Base-by-base conservation (phyloP, 495 filamentous ascomycete genomes). In the Lasiosphaeris hirsuta region DNA sequence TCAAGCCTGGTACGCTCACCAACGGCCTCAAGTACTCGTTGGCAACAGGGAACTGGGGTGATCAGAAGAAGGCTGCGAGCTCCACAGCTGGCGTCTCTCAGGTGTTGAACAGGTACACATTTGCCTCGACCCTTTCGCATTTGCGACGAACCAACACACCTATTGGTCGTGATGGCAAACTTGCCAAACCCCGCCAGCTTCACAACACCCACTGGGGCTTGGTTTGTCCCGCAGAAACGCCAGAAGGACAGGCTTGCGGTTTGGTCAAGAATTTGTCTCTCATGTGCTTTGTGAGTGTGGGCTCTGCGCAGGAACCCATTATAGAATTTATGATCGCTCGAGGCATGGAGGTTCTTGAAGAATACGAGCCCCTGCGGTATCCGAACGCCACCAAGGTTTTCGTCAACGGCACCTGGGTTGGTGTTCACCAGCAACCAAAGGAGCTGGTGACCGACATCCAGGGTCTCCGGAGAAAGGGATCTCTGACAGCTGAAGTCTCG, bases 141-240 rank as follows among this genome's bases (percentile, higher is more conserved):
- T 81, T 99, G 66, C 85, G 95, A 57, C 85, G 94, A 58, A 99
- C 95, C 10, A 97, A 99, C 71, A 97, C 95, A 0, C 94, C 95
- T 0, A 96, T 99, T 63, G 94, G 95, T 33, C 85, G 95, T 70
- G 95, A 97, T 69, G 95, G 94, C 55, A 99, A 99, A 73, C 90
- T 99, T 60, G 95, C 95, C 40, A 97, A 97, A 71, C 94, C 94
- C 3, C 89, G 94, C 48, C 95, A 97, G 72, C 84, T 99, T 45
- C 94, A 99, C 77, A 97, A 97, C 71, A 97, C 94, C 0, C 94
- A 99, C 70, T 99, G 95, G 95, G 94, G 94, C 51, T 75, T 97
- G 58, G 93, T 99, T 6, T 99, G 94, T 70, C 94, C 94, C 18
- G 94, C 94, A 19, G 94, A 99, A 67, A 99, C 94, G 13, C 94